Conservation (phyloP, 768 basidiomycete species). For the Phylloporus sp. region DNA sequence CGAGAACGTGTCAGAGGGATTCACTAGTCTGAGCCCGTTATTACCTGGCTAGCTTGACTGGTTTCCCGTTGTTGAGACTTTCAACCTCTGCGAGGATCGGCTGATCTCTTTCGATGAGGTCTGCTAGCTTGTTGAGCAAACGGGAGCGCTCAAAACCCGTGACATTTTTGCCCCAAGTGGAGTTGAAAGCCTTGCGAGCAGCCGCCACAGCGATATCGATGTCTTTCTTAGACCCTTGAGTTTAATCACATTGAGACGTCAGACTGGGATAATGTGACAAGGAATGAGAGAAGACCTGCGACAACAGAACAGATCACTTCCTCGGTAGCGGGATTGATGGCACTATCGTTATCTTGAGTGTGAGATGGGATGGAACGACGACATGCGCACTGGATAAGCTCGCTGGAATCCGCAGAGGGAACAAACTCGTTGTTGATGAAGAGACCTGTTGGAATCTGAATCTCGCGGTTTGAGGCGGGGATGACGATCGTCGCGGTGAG, state of each 20-base stretch:
- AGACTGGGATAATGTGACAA: not conserved
- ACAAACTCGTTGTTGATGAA: conserved; percentile 93
- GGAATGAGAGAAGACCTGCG: conserved; percentile 39
- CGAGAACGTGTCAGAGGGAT: not conserved
- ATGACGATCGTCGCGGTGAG: conserved; percentile 38
- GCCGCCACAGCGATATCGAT: conserved; percentile 81
- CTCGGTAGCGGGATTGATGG: conserved; percentile 81
- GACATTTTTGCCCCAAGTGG: conserved; percentile 85
- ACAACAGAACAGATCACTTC: conserved; percentile 63
- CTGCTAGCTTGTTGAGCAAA: conserved; percentile 80
- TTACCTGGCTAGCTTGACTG: conserved; percentile 55
- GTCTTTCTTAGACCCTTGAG: conserved; percentile 61
- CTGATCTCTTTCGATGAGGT: conserved; percentile 82
- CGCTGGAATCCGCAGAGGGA: conserved; percentile 61
- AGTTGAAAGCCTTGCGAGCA: conserved; percentile 77
- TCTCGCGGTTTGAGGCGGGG: conserved; percentile 40
- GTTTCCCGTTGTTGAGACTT: conserved; percentile 88
- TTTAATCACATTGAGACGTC: conserved; percentile 2
- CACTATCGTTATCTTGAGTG: conserved; percentile 36
- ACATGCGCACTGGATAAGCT: conserved; percentile 53
- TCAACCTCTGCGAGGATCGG: conserved; percentile 83
- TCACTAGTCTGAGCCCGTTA: conserved; percentile 22
- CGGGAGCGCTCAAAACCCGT: conserved; percentile 79
- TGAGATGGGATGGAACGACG: conserved; percentile 4
- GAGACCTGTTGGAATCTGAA: conserved; percentile 72